These are phyloP conservation scores for Pseudogymnoascus sp. DNA, from an alignment of 2,329 filamentous ascomycete genomes.

Conservation along the genomic window DNA sequence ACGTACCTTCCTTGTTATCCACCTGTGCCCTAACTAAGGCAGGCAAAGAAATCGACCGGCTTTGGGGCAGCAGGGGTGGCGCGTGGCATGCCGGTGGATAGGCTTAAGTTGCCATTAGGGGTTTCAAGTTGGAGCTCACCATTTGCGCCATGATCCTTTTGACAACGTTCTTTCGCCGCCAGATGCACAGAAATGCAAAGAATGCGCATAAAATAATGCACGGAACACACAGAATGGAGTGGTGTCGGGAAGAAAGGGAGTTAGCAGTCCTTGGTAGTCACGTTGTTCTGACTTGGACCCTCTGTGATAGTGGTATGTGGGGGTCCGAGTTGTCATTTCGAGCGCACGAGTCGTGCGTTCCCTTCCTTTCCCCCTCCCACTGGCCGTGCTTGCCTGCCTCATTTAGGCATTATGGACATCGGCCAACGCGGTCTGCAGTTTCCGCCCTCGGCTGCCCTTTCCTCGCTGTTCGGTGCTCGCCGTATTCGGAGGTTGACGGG, in stretches of 20 bases:
- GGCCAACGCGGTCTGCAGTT: background rate
- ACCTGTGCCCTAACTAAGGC: slow-evolving; percentile 1
- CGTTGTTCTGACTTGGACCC: background rate
- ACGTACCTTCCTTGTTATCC: background rate
- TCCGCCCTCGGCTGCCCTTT: no score
- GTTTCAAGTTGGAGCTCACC: background rate
- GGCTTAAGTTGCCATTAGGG: background rate
- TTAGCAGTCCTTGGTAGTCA: background rate
- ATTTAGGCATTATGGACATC: background rate
- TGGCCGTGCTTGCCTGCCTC: background rate
- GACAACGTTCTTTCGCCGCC: background rate
- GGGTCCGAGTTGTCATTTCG: background rate
- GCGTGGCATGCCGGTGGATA: slow-evolving; percentile 1
- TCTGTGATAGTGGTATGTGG: background rate
- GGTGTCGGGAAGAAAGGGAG: background rate
- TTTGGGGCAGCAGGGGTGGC: background rate
- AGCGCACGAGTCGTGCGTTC: background rate
- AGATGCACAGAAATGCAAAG: background rate
- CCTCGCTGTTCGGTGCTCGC: background rate
- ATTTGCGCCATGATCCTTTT: background rate
- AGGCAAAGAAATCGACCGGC: background rate
- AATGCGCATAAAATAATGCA: background rate
- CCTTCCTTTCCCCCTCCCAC: background rate
- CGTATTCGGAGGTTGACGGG: background rate
- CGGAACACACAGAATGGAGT: background rate